phyloP scores from a whole-genome alignment of 306 rosid genomes.

The Trifolium dubium region DNA sequence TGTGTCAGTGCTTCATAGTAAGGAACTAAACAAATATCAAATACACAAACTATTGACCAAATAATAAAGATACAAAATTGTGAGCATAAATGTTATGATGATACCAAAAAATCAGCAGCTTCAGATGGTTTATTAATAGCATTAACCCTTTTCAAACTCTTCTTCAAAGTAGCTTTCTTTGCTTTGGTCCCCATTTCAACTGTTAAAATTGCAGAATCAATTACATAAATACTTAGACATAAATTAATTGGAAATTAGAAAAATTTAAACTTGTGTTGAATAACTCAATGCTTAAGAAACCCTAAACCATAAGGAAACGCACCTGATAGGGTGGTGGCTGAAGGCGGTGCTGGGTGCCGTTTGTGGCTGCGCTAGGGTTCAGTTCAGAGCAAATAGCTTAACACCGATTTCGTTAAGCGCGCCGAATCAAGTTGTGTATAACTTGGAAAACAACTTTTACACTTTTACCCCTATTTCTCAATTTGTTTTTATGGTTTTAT shows the following conservation, averaged over 20 bases:
- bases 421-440: no score
- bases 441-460: no score
- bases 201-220: neutral
- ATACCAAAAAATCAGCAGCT: conserved; percentile 76
- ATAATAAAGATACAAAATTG: neutral
- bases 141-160: conserved; percentile 57
- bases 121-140: conserved; percentile 33
- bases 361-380: no score
- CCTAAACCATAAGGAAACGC: no score
- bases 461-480: no score
- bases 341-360: no score
- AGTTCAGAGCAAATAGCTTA: no score
- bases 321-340: no score
- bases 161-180: conserved; percentile 70
- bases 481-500: no score
- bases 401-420: no score
- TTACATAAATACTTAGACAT: neutral
- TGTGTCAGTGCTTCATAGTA: no score
- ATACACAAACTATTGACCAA: neutral
- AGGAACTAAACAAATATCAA: neutral
- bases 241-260: neutral
- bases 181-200: conserved; percentile 69
- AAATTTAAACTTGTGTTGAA: neutral
- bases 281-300: neutral
- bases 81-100: neutral